Evolutionary conservation across 73 alveolate genomes (phyloP).

Genomic region (Uronychia binucleata): DNA sequence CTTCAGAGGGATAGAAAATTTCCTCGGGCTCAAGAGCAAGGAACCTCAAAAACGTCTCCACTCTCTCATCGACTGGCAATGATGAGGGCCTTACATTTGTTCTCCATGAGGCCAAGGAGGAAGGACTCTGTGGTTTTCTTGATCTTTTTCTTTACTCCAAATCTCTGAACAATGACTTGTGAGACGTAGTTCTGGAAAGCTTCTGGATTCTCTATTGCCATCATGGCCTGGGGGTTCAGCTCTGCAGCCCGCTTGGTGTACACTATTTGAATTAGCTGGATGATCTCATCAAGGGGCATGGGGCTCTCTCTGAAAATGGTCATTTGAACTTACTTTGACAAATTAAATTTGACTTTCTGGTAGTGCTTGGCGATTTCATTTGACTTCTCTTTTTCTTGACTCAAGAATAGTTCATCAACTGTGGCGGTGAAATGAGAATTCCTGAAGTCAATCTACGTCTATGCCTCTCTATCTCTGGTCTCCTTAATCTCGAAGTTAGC

Average conservation of each 20-base stretch:
- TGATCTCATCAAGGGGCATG: slow-evolving; percentile 3
- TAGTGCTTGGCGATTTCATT: slow-evolving; percentile 9
- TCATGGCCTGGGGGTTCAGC: neutral
- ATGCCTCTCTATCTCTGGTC: neutral
- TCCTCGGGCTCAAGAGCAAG: slow-evolving; percentile 9
- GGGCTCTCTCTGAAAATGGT: slow-evolving; percentile 10
- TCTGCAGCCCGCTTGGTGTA: slow-evolving; percentile 5
- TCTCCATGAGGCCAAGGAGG: slow-evolving; percentile 12
- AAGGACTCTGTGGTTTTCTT: slow-evolving; percentile 5
- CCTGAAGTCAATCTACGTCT: slow-evolving; percentile 21
- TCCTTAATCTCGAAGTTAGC: neutral
- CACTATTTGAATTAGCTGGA: neutral
- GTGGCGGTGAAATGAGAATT: slow-evolving; percentile 25
- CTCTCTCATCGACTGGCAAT: slow-evolving; percentile 7
- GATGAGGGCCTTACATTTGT: neutral
- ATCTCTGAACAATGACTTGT: slow-evolving; percentile 17
- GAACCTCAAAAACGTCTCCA: slow-evolving; percentile 12
- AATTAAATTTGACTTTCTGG: slow-evolving; percentile 3
- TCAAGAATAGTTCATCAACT: slow-evolving; percentile 18
- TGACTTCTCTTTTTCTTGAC: slow-evolving; percentile 5
- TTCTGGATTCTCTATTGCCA: neutral
- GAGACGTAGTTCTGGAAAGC: slow-evolving; percentile 10
- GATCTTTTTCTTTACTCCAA: slow-evolving; percentile 25
- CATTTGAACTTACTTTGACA: neutral
- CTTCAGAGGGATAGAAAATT: slow-evolving; percentile 20